Percentiles rank a stretch among this genome's conserved stretches.
phyloP scores from a whole-genome alignment of 2,329 filamentous ascomycete species.

The Colletotrichum somersetense region DNA sequence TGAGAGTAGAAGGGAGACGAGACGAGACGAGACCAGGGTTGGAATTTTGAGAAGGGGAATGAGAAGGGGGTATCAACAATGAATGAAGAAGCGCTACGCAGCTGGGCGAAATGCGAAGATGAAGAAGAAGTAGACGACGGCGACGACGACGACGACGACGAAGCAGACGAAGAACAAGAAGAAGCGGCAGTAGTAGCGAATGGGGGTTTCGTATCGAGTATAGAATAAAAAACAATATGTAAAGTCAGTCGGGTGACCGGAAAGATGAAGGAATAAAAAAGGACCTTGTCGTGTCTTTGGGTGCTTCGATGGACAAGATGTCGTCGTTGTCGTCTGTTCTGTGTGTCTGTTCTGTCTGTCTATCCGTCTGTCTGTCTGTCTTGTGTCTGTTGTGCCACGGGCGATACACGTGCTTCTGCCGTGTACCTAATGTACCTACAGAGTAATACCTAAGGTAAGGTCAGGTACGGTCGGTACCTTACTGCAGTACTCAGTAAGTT shows the following conservation, averaged over 20 bases:
- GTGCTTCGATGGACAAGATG: background rate
- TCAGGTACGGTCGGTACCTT: too few relatives aligned
- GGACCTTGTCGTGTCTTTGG: background rate
- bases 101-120: constrained; percentile 17
- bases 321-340: too few relatives aligned
- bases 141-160: background rate
- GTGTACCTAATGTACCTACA: too few relatives aligned
- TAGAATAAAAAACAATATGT: background rate
- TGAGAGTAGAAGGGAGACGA: background rate
- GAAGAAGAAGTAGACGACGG: constrained; percentile 6
- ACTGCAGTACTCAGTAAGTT: too few relatives aligned
- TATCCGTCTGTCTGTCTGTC: background rate
- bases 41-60: constrained; percentile 1
- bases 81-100: constrained; percentile 17
- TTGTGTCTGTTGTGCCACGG: background rate
- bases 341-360: too few relatives aligned
- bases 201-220: background rate
- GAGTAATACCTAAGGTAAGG: too few relatives aligned
- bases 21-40: constrained; percentile 1
- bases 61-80: constrained; percentile 39
- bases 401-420: background rate
- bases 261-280: background rate
- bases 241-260: background rate
- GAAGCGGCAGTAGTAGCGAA: background rate
- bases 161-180: background rate